phyloP scores from a whole-genome alignment of 768 basidiomycete genomes.

The Rhizopogon vesiculosus region DNA sequence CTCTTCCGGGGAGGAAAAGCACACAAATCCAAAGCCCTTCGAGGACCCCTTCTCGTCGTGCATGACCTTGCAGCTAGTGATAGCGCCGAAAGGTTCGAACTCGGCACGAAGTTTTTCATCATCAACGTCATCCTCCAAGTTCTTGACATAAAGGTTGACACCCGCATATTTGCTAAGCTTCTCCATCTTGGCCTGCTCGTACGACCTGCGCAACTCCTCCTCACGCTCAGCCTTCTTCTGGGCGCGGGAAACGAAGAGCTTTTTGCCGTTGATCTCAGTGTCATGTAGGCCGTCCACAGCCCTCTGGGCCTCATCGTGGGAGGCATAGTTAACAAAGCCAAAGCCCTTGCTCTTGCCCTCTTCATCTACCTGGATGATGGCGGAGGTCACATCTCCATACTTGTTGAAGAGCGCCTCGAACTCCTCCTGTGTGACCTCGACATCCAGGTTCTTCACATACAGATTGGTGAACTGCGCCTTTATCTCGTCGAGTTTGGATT shows the following conservation, averaged over 20 bases:
- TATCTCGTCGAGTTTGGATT: slow-evolving; percentile 98
- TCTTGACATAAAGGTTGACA: slow-evolving; percentile 99
- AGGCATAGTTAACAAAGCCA: slow-evolving; percentile 96
- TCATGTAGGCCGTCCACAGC: slow-evolving; percentile 92
- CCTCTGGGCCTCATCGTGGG: slow-evolving; percentile 85
- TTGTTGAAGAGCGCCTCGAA: slow-evolving; percentile 75
- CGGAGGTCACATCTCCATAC: slow-evolving; percentile 86
- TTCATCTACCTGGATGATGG: slow-evolving; percentile 78
- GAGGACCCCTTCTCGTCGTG: slow-evolving; percentile 91
- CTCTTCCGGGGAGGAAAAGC: slow-evolving; percentile 97
- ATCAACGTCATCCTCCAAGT: slow-evolving; percentile 96
- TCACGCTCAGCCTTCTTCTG: slow-evolving; percentile 99
- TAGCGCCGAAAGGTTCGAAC: slow-evolving; percentile 94
- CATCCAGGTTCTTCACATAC: slow-evolving; percentile 95
- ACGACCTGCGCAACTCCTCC: slow-evolving; percentile 88
- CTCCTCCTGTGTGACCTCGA: slow-evolving; percentile 79
- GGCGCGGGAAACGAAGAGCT: slow-evolving; percentile 92
- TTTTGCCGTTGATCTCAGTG: slow-evolving; percentile 75
- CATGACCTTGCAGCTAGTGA: slow-evolving; percentile 99
- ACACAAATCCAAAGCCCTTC: slow-evolving; percentile 98
- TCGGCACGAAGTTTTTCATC: slow-evolving; percentile 96
- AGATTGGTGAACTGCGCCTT: slow-evolving; percentile 97
- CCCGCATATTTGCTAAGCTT: slow-evolving; percentile 98
- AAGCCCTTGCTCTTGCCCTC: slow-evolving; percentile 94
- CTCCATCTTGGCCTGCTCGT: slow-evolving; percentile 96